Percentiles rank a stretch among this genome's conserved stretches.
phyloP scores from a whole-genome alignment of 1,284 basidiomycete genomes.

The Puccinia novopanici region DNA sequence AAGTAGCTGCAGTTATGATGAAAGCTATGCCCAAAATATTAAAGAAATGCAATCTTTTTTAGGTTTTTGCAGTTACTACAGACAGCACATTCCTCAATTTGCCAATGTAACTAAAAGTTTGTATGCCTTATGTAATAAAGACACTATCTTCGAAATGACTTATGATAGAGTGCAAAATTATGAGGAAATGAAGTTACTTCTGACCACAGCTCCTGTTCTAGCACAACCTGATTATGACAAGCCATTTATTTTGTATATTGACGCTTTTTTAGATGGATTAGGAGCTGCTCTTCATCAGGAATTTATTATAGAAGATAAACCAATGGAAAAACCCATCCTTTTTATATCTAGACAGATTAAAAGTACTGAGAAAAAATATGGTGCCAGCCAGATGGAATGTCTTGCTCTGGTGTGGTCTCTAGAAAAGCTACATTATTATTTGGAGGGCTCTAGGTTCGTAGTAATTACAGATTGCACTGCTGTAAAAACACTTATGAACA shows the following conservation, averaged over 20 bases:
- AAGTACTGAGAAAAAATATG: too few relatives aligned
- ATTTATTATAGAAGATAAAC: too few relatives aligned
- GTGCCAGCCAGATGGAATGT: too few relatives aligned
- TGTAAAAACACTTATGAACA: too few relatives aligned
- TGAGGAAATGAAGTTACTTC: neutral
- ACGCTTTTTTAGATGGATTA: conserved; percentile 22
- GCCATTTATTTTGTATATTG: neutral
- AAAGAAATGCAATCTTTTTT: neutral
- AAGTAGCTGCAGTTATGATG: neutral
- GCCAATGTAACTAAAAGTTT: neutral
- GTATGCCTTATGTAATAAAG: neutral
- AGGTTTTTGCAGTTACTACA: neutral
- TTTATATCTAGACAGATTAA: too few relatives aligned
- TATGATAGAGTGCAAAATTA: neutral
- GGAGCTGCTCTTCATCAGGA: conserved; percentile 24
- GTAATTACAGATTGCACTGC: too few relatives aligned
- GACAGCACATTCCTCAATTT: neutral
- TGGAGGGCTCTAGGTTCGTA: too few relatives aligned
- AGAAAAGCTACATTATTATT: too few relatives aligned
- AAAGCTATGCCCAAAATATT: conserved; percentile 54
- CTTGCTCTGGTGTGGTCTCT: too few relatives aligned
- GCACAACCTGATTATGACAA: neutral
- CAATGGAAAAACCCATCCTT: too few relatives aligned
- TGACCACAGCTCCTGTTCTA: neutral
- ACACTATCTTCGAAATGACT: conserved; percentile 8